phyloP scores from a whole-genome alignment of 2,329 filamentous ascomycete genomes.

The Colletotrichum abscissum region DNA sequence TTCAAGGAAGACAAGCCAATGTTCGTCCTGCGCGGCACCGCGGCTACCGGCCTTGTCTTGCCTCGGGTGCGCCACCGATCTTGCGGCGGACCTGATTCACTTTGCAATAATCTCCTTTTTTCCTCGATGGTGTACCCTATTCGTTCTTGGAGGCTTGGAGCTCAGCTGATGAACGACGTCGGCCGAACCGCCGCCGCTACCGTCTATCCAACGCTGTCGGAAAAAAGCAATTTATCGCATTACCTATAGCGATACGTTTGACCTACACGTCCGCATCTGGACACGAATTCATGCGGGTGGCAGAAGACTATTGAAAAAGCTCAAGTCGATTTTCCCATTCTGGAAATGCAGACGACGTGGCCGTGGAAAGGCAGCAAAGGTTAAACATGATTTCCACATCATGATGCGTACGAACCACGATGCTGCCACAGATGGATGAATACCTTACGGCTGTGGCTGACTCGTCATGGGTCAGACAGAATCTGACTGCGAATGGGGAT shows the following conservation, averaged over 20 bases:
- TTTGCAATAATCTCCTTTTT: slow-evolving; percentile 4
- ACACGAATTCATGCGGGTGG: slow-evolving; percentile 6
- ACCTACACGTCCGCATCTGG: slow-evolving; percentile 13
- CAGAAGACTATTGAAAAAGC: slow-evolving; percentile 1
- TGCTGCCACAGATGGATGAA: not conserved
- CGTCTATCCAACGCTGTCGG: not conserved
- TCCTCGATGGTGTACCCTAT: not conserved
- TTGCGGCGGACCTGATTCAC: slow-evolving; percentile 15
- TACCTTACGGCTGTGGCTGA: not conserved
- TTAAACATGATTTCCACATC: slow-evolving; percentile 23
- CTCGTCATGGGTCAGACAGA: not conserved
- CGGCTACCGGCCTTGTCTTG: not conserved
- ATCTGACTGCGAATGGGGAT: not conserved
- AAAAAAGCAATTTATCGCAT: slow-evolving; percentile 25
- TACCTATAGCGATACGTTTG: not conserved
- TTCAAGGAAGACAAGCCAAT: not conserved
- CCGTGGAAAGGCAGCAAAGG: not conserved
- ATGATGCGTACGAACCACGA: slow-evolving; percentile 2
- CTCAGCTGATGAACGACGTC: not conserved
- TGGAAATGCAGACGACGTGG: slow-evolving; percentile 7
- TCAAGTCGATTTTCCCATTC: not conserved
- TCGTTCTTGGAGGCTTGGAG: not conserved
- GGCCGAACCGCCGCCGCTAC: slow-evolving; percentile 14
- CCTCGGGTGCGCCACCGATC: slow-evolving; percentile 27
- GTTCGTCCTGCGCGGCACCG: not conserved